Conservation (phyloP, 2,329 filamentous ascomycete species). For the Colletotrichum sublineola region DNA sequence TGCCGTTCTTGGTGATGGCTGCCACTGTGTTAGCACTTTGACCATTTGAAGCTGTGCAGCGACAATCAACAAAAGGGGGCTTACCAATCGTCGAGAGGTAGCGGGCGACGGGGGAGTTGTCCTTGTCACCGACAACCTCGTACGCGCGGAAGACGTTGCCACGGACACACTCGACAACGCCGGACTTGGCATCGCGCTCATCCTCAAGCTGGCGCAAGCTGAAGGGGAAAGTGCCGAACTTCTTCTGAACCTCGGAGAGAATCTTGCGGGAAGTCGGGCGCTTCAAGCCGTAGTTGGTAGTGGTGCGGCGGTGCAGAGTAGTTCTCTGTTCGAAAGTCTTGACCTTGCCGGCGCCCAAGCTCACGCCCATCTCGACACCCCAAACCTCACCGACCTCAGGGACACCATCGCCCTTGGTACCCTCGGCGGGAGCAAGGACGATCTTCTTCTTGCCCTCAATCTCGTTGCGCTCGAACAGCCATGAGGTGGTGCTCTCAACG, state of each 20-base stretch:
- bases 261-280: slow-evolving; percentile 92
- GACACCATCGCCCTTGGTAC: slow-evolving; percentile 89
- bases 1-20: slow-evolving; percentile 98
- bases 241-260: slow-evolving; percentile 94
- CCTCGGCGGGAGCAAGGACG: slow-evolving; percentile 87
- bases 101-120: slow-evolving; percentile 85
- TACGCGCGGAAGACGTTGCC: slow-evolving; percentile 94
- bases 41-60: neutral
- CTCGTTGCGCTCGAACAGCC: slow-evolving; percentile 96
- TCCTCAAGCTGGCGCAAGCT: slow-evolving; percentile 96
- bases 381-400: slow-evolving; percentile 94
- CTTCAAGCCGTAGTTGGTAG: slow-evolving; percentile 93
- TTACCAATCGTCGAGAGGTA: slow-evolving; percentile 93
- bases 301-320: slow-evolving; percentile 93
- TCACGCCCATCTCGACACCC: slow-evolving; percentile 97
- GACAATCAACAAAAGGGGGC: slow-evolving; percentile 55
- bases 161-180: slow-evolving; percentile 95
- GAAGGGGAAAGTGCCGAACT: slow-evolving; percentile 98
- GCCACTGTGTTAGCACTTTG: slow-evolving; percentile 33
- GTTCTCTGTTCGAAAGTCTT: slow-evolving; percentile 90
- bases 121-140: slow-evolving; percentile 95
- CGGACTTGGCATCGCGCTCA: slow-evolving; percentile 94
- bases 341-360: slow-evolving; percentile 91
- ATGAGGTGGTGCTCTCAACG: slow-evolving; percentile 98
- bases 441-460: slow-evolving; percentile 99